Evolutionary conservation across 345 rosid species (phyloP).

Genomic region (Litchi chinensis): DNA sequence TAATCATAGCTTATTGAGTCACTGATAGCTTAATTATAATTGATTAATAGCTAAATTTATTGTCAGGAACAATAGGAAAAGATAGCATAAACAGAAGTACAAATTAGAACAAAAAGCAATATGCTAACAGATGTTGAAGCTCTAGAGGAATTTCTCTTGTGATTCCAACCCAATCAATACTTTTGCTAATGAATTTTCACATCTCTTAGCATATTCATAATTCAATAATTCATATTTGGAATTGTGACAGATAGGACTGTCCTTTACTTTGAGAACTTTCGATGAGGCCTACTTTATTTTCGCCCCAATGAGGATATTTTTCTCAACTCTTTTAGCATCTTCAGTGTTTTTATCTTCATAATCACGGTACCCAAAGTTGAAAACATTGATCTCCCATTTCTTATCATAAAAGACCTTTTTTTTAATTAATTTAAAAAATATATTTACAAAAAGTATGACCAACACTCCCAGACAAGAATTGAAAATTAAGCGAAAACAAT

Average conservation of each 20-base stretch:
- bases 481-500: background rate
- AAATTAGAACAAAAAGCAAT: background rate
- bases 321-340: background rate
- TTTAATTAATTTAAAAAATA: background rate
- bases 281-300: too few species aligned
- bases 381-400: background rate
- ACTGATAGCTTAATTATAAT: too few species aligned
- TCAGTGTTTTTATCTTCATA: background rate
- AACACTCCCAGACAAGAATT: background rate
- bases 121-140: background rate
- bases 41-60: background rate
- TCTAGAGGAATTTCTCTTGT: background rate
- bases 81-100: background rate
- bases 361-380: background rate
- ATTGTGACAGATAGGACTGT: too few species aligned
- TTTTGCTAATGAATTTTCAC: background rate
- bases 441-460: background rate
- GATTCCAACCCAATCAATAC: background rate
- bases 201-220: too few species aligned
- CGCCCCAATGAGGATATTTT: too few species aligned
- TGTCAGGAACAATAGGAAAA: background rate
- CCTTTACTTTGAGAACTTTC: too few species aligned
- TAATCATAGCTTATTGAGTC: too few species aligned
- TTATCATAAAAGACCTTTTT: background rate
- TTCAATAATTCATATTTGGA: too few species aligned